A percentile compares a stretch with the other conserved stretches of the same genome.
phyloP scores from a whole-genome alignment of 257 asterid genomes.

The Datura wrightii region DNA sequence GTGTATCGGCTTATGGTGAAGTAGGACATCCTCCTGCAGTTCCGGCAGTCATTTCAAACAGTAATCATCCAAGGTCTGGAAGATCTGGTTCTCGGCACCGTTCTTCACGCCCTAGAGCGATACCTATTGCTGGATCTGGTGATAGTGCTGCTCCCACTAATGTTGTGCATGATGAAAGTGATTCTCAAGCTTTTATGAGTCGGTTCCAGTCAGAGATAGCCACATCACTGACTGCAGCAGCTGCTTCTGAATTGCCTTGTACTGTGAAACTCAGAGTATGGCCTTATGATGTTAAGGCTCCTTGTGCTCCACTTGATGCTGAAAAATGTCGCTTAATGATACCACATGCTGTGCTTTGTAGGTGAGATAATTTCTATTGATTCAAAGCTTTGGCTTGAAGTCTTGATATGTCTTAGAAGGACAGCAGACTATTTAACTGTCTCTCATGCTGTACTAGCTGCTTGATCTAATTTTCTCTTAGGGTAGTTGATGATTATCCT shows the following conservation, averaged over 20 bases:
- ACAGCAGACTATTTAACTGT: neutral
- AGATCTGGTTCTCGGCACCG: constrained; percentile 76
- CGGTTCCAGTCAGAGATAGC: constrained; percentile 89
- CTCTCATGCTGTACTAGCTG: neutral
- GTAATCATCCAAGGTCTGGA: constrained; percentile 60
- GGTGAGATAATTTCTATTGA: constrained; percentile 51
- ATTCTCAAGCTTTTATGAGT: constrained; percentile 63
- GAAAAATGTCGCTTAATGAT: constrained; percentile 78
- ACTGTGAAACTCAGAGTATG: constrained; percentile 96
- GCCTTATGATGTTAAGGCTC: constrained; percentile 83
- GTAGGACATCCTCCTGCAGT: constrained; percentile 53
- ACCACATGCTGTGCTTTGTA: constrained; percentile 96
- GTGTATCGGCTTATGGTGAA: constrained; percentile 48
- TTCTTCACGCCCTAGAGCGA: constrained; percentile 61
- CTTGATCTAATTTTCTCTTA: neutral
- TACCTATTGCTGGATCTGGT: constrained; percentile 51
- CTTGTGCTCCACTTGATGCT: constrained; percentile 70
- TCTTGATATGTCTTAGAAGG: constrained; percentile 6
- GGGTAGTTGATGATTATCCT: constrained; percentile 22
- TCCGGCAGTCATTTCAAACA: constrained; percentile 53
- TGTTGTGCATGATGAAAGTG: constrained; percentile 53
- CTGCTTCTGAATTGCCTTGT: constrained; percentile 96
- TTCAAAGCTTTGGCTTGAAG: constrained; percentile 26
- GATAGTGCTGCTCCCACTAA: constrained; percentile 54
- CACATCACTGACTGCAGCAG: constrained; percentile 85